These are phyloP conservation scores for Blastocystis sp. DNA, from an alignment of 352 stramenopile species.

Conservation along the genomic window DNA sequence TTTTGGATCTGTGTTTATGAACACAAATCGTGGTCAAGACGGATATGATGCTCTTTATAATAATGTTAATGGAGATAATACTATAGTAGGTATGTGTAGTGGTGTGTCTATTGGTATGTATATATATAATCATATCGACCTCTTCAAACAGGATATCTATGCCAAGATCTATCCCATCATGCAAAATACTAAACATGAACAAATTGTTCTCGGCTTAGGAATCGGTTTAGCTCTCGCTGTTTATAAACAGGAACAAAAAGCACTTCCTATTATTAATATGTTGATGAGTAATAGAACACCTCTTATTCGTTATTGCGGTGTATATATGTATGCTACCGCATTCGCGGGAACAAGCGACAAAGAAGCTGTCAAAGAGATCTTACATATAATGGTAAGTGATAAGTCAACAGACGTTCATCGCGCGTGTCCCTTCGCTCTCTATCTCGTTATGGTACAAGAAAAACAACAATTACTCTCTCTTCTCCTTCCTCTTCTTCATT, in stretches of 20 bases:
- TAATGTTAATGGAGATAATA: slow-evolving; percentile 79
- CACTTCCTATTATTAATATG: slow-evolving; percentile 83
- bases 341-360: background rate
- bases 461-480: slow-evolving; percentile 67
- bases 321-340: slow-evolving; percentile 80
- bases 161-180: slow-evolving; percentile 86
- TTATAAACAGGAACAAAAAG: slow-evolving; percentile 58
- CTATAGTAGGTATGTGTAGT: slow-evolving; percentile 82
- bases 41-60: background rate
- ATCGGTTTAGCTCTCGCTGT: slow-evolving; percentile 85
- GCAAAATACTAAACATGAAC: slow-evolving; percentile 93
- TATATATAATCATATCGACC: slow-evolving; percentile 39
- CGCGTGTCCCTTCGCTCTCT: slow-evolving; percentile 79
- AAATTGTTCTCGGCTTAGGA: slow-evolving; percentile 91
- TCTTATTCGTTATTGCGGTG: slow-evolving; percentile 74
- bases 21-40: slow-evolving; percentile 1
- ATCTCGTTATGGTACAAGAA: slow-evolving; percentile 68
- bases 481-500: slow-evolving; percentile 82
- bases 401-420: slow-evolving; percentile 92
- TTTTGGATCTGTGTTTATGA: slow-evolving; percentile 36
- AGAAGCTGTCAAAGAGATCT: slow-evolving; percentile 54
- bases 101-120: slow-evolving; percentile 89
- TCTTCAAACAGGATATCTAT: slow-evolving; percentile 50
- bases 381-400: slow-evolving; percentile 92
- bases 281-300: slow-evolving; percentile 78